Evolutionary conservation across 176 grass and related monocot genomes (phyloP), one percentile per base, ranked within the genome.

Genomic region (Canna indica): DNA sequence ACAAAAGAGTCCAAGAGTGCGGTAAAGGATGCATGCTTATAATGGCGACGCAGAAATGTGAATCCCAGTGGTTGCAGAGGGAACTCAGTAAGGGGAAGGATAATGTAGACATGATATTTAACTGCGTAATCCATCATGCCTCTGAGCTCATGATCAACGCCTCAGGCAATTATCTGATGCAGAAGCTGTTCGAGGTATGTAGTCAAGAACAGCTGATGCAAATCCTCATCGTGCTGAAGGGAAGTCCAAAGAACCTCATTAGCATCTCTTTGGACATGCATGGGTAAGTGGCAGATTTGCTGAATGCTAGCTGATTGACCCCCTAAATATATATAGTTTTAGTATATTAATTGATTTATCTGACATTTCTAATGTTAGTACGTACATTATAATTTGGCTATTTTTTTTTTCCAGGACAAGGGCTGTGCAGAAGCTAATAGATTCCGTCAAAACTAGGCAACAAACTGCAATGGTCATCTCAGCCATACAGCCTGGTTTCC

Each of bases 391-490:
- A 29, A 63, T 72, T 84, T 72, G 25, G 71, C 60, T 82, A 13
- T 79, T 47, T 88, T 76, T 88, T 86, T 88, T 76, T 88, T 86
- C 73, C 83, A 96, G 92, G 71, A 96, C 88, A 50, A 91, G 88
- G 72, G 85, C 84, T 15, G 70, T 96, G n/a, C 92, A 96, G 63
- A 96, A 87, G 80, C 47, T 96, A 81, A 86, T 96, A 76, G 92
- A 91, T 64, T 91, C 81, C 73, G 60, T 96, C 69, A 71, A 69
- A 41, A 85, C 8, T 33, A 87, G 72, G 78, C 32, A 71, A 46
- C 88, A 89, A 62, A 79, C 87, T 34, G 44, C 54, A 32, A 59
- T 74, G 26, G 85, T 96, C 58, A 75, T 78, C 75, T 82, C 83
- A 11, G 88, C 85, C 24, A 75, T 96, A 64, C 75, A 78, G 41